Evolutionary conservation across 805 yeast genomes (phyloP).

Genomic region (Monosporozyma yasuniensis): DNA sequence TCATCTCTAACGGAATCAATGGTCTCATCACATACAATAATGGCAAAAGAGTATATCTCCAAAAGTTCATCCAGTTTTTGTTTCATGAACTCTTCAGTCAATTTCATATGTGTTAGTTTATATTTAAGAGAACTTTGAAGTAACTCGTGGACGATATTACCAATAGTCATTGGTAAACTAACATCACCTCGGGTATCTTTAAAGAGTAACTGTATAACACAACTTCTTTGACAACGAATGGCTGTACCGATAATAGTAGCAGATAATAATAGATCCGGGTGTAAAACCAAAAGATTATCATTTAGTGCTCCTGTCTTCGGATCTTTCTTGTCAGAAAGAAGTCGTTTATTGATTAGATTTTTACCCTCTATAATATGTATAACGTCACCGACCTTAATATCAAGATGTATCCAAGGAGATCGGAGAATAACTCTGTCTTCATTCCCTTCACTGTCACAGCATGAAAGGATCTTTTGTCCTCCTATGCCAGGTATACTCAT

Average conservation of each 20-base stretch:
- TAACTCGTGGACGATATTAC: slow-evolving; percentile 70
- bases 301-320: slow-evolving; percentile 26
- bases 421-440: slow-evolving; percentile 42
- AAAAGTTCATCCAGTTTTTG: slow-evolving; percentile 34
- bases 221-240: slow-evolving; percentile 60
- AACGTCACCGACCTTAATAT: slow-evolving; percentile 43
- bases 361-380: slow-evolving; percentile 50
- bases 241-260: slow-evolving; percentile 79
- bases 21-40: slow-evolving; percentile 47
- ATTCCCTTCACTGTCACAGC: slow-evolving; percentile 32
- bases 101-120: slow-evolving; percentile 19
- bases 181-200: slow-evolving; percentile 52
- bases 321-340: slow-evolving; percentile 25
- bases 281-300: slow-evolving; percentile 60
- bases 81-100: slow-evolving; percentile 24
- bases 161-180: slow-evolving; percentile 61
- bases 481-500: slow-evolving; percentile 17
- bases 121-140: slow-evolving; percentile 45
- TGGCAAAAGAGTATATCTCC: slow-evolving; percentile 39
- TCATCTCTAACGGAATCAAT: slow-evolving; percentile 36
- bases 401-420: slow-evolving; percentile 51
- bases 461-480: slow-evolving; percentile 48
- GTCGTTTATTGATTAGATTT: slow-evolving; percentile 17
- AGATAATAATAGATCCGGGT: slow-evolving; percentile 75
- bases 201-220: slow-evolving; percentile 50